Percentiles rank a stretch among this genome's conserved stretches.
These are phyloP conservation scores for Colletotrichum scovillei DNA, from an alignment of 2,329 filamentous ascomycete genomes.

Conservation along the genomic window DNA sequence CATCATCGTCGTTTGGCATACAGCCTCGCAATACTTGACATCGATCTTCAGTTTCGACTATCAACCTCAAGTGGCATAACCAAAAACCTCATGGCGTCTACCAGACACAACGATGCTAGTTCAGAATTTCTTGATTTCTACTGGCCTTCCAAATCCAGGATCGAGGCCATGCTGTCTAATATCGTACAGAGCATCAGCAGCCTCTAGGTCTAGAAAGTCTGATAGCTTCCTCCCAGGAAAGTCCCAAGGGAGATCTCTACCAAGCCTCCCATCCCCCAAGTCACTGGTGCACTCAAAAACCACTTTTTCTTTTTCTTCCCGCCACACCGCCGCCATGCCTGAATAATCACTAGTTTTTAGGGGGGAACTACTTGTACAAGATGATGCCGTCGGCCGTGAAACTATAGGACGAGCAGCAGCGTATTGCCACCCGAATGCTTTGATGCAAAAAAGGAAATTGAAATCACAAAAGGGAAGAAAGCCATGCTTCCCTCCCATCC, in stretches of 20 bases:
- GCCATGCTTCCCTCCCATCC: slow-evolving; percentile 28
- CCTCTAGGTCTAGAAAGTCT: neutral
- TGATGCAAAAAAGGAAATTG: slow-evolving; percentile 6
- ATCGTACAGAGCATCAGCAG: slow-evolving; percentile 21
- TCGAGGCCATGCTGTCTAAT: slow-evolving; percentile 11
- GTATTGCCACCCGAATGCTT: slow-evolving; percentile 24
- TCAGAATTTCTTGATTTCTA: slow-evolving; percentile 7
- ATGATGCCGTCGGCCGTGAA: slow-evolving; percentile 27
- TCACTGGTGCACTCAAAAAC: neutral
- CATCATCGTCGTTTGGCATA: too few relatives aligned
- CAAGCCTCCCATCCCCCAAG: neutral
- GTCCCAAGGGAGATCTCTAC: neutral
- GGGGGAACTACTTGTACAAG: slow-evolving; percentile 27
- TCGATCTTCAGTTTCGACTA: too few relatives aligned
- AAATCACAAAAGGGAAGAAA: slow-evolving; percentile 9
- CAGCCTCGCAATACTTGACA: too few relatives aligned
- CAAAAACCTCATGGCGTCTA: too few relatives aligned
- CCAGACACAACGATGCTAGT: neutral
- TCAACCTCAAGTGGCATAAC: too few relatives aligned
- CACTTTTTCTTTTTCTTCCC: slow-evolving; percentile 14
- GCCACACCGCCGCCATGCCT: slow-evolving; percentile 27
- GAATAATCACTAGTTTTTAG: slow-evolving; percentile 28
- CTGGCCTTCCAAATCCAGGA: slow-evolving; percentile 3
- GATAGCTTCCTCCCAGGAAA: neutral
- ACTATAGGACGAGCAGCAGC: slow-evolving; percentile 20